Evolutionary conservation across 768 basidiomycete genomes (phyloP).

Genomic region (Gymnopilus dilepis): DNA sequence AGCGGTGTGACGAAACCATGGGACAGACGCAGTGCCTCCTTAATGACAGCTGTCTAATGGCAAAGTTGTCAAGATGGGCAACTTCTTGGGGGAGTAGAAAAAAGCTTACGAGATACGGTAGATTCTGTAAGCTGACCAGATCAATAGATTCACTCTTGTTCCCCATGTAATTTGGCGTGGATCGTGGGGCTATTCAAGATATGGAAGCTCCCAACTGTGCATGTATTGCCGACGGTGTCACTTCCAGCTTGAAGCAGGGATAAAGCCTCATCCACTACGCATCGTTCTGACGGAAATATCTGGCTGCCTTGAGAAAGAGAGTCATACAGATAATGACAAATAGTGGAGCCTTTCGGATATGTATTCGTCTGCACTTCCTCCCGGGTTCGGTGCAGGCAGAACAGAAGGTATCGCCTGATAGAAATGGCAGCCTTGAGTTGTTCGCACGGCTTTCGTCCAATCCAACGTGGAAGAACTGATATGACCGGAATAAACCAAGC

Average conservation of each 20-base stretch:
- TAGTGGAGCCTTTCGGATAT: conserved; percentile 12
- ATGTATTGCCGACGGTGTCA: conserved; percentile 44
- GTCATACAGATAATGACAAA: conserved; percentile 25
- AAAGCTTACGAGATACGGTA: conserved; percentile 48
- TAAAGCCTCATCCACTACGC: conserved; percentile 38
- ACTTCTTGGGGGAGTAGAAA: background rate
- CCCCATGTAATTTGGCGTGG: conserved; percentile 32
- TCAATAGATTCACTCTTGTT: conserved; percentile 31
- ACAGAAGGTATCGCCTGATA: conserved; percentile 24
- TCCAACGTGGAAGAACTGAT: conserved; percentile 23
- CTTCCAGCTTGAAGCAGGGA: conserved; percentile 44
- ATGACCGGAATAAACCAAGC: conserved; percentile 30
- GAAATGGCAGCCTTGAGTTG: conserved; percentile 25
- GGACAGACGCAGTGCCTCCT: conserved; percentile 50
- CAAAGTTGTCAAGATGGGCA: background rate
- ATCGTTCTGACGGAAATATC: conserved; percentile 4
- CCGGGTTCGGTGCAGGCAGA: conserved; percentile 12
- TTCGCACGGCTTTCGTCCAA: conserved; percentile 14
- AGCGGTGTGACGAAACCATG: conserved; percentile 47
- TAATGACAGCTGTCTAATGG: conserved; percentile 50
- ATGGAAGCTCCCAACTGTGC: conserved; percentile 43
- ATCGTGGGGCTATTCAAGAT: conserved; percentile 37
- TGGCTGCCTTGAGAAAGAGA: conserved; percentile 7
- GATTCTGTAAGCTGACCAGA: conserved; percentile 39
- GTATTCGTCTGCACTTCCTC: conserved; percentile 13